phyloP scores from a whole-genome alignment of 345 rosid genomes.

The Leavenworthia alabamica region DNA sequence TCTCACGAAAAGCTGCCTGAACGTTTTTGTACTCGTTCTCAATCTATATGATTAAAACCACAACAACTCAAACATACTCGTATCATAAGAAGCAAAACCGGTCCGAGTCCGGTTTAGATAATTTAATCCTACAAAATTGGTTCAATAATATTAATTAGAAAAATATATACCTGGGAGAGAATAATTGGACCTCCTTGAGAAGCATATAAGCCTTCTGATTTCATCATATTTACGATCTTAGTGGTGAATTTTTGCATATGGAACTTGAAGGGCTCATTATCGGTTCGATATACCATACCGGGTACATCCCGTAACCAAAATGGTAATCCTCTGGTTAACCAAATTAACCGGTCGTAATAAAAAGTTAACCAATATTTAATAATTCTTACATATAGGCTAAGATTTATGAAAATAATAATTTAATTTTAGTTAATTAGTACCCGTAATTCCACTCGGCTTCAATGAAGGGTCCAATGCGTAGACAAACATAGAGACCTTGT shows the following conservation, averaged over 20 bases:
- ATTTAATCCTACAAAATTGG: no score
- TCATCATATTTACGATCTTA: slow-evolving; percentile 69
- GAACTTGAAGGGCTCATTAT: slow-evolving; percentile 73
- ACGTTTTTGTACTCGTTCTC: slow-evolving; percentile 79
- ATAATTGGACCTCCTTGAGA: slow-evolving; percentile 96
- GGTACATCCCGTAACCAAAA: slow-evolving; percentile 84
- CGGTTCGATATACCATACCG: slow-evolving; percentile 60
- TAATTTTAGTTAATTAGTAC: slow-evolving; percentile 25
- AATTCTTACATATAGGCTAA: no score
- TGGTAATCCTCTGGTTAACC: slow-evolving; percentile 59
- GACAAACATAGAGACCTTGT: slow-evolving; percentile 70
- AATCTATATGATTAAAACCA: slow-evolving; percentile 40
- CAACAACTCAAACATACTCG: neutral
- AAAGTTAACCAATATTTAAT: no score
- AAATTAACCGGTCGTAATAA: neutral
- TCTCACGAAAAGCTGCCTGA: slow-evolving; percentile 43
- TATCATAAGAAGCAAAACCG: neutral
- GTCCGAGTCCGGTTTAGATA: neutral
- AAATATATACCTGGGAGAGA: slow-evolving; percentile 63
- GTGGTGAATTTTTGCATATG: slow-evolving; percentile 66
- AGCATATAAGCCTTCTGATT: slow-evolving; percentile 68
- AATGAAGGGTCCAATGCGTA: slow-evolving; percentile 80
- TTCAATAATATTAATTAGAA: neutral
- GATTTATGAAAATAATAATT: no score
- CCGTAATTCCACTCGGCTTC: slow-evolving; percentile 93